Percentiles rank a stretch among this genome's conserved stretches.
Evolutionary conservation across 192 early-diverging fungal species (phyloP).

Genomic region (Coemansia sp.): DNA sequence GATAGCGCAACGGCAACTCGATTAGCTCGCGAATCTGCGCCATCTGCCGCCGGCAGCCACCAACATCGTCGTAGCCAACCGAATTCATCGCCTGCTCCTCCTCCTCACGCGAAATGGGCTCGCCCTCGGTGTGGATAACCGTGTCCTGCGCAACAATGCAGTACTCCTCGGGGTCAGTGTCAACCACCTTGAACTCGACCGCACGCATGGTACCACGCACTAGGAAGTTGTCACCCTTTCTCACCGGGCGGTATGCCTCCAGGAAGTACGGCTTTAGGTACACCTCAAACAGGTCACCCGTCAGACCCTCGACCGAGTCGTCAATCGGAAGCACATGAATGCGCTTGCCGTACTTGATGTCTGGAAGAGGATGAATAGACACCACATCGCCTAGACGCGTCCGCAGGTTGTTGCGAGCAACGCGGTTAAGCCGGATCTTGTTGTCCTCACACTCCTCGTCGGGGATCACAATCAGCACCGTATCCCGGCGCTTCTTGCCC

Average conservation of each 20-base stretch:
- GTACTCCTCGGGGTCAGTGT: slow-evolving; percentile 91
- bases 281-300: slow-evolving; percentile 96
- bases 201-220: slow-evolving; percentile 95
- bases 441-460: slow-evolving; percentile 90
- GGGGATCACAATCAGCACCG: slow-evolving; percentile 88
- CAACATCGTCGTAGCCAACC: slow-evolving; percentile 98
- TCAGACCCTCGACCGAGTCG: slow-evolving; percentile 96
- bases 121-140: slow-evolving; percentile 97
- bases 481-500: slow-evolving; percentile 98
- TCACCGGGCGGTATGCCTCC: slow-evolving; percentile 95
- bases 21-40: slow-evolving; percentile 99
- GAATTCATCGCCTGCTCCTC: slow-evolving; percentile 90
- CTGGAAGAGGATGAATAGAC: slow-evolving; percentile 81
- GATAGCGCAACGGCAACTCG: slow-evolving; percentile 95
- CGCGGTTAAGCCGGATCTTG: slow-evolving; percentile 94
- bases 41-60: slow-evolving; percentile 97
- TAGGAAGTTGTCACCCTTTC: slow-evolving; percentile 91
- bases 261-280: slow-evolving; percentile 98
- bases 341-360: slow-evolving; percentile 97
- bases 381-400: slow-evolving; percentile 95
- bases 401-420: slow-evolving; percentile 93
- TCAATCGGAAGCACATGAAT: slow-evolving; percentile 97
- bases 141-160: slow-evolving; percentile 98
- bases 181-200: slow-evolving; percentile 99
- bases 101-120: slow-evolving; percentile 98